Percentiles rank a stretch among this genome's conserved stretches.
These are phyloP conservation scores for Skeletonema potamos DNA, from an alignment of 108 stramenopile genomes.

Conservation along the genomic window DNA sequence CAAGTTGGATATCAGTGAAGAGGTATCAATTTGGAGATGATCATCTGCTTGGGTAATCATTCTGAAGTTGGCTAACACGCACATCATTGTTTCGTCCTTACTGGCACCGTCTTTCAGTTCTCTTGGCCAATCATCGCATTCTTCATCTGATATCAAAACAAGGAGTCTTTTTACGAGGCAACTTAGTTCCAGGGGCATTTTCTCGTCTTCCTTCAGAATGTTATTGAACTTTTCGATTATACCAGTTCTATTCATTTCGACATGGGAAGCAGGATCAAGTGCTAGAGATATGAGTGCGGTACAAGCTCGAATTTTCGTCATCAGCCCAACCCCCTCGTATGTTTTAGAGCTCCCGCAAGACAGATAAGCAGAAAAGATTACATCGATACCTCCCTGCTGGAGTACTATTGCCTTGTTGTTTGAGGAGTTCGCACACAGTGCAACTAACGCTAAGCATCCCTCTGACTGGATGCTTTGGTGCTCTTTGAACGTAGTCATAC, in stretches of 20 bases:
- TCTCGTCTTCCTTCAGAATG: neutral
- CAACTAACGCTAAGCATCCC: slow-evolving; percentile 26
- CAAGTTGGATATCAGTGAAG: slow-evolving; percentile 1
- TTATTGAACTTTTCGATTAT: slow-evolving; percentile 8
- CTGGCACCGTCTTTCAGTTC: slow-evolving; percentile 1
- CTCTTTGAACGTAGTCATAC: slow-evolving; percentile 12
- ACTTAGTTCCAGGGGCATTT: slow-evolving; percentile 9
- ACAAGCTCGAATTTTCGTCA: slow-evolving; percentile 24
- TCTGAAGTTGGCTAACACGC: slow-evolving; percentile 13
- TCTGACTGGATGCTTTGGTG: slow-evolving; percentile 11
- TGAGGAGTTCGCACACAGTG: neutral
- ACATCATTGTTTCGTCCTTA: slow-evolving; percentile 11
- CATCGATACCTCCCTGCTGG: slow-evolving; percentile 7
- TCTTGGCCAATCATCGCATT: neutral
- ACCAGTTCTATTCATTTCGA: slow-evolving; percentile 9
- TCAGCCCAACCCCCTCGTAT: neutral
- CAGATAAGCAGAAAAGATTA: slow-evolving; percentile 6
- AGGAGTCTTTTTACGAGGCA: slow-evolving; percentile 11
- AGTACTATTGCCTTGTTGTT: slow-evolving; percentile 12
- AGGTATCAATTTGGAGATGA: neutral
- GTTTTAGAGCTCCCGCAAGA: neutral
- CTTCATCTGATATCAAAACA: neutral
- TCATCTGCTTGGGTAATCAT: neutral
- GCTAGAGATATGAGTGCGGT: slow-evolving; percentile 17
- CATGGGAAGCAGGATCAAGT: slow-evolving; percentile 4